Conservation (phyloP, 192 early-diverging fungal species). For the Pilobolus umbonatus region DNA sequence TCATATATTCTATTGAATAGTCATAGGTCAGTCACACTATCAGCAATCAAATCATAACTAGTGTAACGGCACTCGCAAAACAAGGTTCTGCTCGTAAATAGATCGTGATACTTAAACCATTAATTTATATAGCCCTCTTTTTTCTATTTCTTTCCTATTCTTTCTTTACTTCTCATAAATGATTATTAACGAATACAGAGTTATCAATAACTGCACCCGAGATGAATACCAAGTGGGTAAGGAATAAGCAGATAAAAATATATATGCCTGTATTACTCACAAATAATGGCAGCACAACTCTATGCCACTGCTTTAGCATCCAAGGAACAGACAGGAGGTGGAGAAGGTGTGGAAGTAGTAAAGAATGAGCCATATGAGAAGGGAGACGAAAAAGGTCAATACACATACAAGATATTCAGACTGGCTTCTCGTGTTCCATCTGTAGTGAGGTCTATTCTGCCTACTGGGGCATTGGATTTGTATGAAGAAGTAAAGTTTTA, state of each 20-base stretch:
- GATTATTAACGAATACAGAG: constrained; percentile 71
- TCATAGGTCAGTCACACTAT: too few species aligned
- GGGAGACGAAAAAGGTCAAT: constrained; percentile 49
- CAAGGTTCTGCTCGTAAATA: too few species aligned
- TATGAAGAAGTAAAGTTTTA: constrained; percentile 52
- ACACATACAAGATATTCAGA: constrained; percentile 74
- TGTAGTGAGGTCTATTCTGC: constrained; percentile 54
- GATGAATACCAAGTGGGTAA: constrained; percentile 61
- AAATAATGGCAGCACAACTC: constrained; percentile 52
- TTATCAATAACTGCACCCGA: constrained; percentile 71
- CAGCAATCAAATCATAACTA: too few species aligned
- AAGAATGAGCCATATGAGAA: constrained; percentile 77
- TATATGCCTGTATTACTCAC: constrained; percentile 2
- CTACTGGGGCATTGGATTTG: constrained; percentile 60
- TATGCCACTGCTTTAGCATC: constrained; percentile 74
- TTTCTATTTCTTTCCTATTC: not conserved
- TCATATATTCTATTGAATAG: too few species aligned
- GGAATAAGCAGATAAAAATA: not conserved
- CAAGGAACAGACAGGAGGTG: constrained; percentile 71
- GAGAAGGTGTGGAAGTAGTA: constrained; percentile 76
- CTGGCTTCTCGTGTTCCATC: constrained; percentile 49
- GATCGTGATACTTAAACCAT: too few species aligned
- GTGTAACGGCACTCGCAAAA: too few species aligned
- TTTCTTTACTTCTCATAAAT: constrained; percentile 26
- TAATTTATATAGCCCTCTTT: too few species aligned